phyloP scores from a whole-genome alignment of 805 yeast species.

The Myxozyma kluyveri region DNA sequence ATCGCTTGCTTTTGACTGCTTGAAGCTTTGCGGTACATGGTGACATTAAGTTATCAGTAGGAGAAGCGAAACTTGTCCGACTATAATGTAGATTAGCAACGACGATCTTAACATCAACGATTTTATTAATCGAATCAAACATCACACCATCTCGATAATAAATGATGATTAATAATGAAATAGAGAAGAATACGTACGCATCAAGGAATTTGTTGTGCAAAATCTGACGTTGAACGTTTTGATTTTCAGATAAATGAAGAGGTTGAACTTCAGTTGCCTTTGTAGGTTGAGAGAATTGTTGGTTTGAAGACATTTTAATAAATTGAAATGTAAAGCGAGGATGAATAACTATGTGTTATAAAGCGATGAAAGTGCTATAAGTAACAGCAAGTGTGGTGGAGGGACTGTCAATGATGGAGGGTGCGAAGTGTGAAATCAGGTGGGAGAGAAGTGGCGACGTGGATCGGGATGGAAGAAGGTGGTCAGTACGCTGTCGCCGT shows the following conservation, averaged over 20 bases:
- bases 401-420: too few species aligned
- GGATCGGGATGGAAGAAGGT: too few species aligned
- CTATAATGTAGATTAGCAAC: slow-evolving; percentile 8
- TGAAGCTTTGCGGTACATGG: slow-evolving; percentile 58
- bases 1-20: slow-evolving; percentile 48
- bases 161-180: not conserved
- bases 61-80: slow-evolving; percentile 44
- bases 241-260: not conserved
- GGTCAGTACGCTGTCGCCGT: too few species aligned
- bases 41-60: slow-evolving; percentile 57
- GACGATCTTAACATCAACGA: not conserved
- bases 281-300: too few species aligned
- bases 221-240: slow-evolving; percentile 19
- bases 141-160: not conserved
- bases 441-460: too few species aligned
- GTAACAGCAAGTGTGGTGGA: too few species aligned
- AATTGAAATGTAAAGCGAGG: too few species aligned
- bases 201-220: slow-evolving; percentile 25
- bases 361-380: too few species aligned
- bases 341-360: too few species aligned
- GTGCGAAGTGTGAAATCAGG: too few species aligned
- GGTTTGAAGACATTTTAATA: too few species aligned
- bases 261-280: not conserved
- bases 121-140: not conserved
- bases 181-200: slow-evolving; percentile 13